Base-by-base conservation (phyloP, 768 basidiomycete genomes). In the Tricholoma terreum region DNA sequence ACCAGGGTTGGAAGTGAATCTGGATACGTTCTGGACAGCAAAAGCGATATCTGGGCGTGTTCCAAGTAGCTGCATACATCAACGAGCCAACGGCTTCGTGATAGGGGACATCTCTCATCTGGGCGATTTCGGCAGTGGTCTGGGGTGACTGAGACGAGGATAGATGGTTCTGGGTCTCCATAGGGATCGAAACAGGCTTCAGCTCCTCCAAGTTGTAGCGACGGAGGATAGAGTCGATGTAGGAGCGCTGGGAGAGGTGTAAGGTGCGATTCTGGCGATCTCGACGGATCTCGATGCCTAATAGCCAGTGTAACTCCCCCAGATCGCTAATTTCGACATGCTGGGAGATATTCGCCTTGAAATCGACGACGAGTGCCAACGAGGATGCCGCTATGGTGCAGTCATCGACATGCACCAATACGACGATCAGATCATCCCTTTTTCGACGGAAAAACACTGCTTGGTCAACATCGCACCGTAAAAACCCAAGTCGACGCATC, bases 21-120 rank as follows among this genome's bases (percentile, higher is more conserved):
- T 72, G 2, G 67, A 59, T 1, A 80, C 59, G 1, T 54, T 54
- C 1, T 60, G 55, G 9, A 76, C 71, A 0, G 74, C 65, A 55
- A 67, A 75, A 0, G 72, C 58, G 45, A 80, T 78, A 59, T 80
- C 77, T 0, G 76, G 76, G 1, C 72, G 67, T 1, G 73, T 73
- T 2, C 59, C 63, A 1, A 70, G n/a, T n/a, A n/a, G n/a, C n/a
- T n/a, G n/a, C n/a, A n/a, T n/a, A n/a, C n/a, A n/a, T n/a, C n/a
- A 59, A 51, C 19, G 61, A 52, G 10, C 58, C 58, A 1, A 50
- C 57, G 22, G 58, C 61, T 24, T 62, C 35, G 22, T 48, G 49
- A 42, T 62, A 62, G 1, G 60, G 60, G 24, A 55, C 24, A 6
- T 46, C 17, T 1, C 17, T 14, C 57, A 61, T 61, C 12, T 52